Evolutionary conservation across 164 flowering plant genomes (phyloP).

Genomic region (Macadamia tetraphylla): DNA sequence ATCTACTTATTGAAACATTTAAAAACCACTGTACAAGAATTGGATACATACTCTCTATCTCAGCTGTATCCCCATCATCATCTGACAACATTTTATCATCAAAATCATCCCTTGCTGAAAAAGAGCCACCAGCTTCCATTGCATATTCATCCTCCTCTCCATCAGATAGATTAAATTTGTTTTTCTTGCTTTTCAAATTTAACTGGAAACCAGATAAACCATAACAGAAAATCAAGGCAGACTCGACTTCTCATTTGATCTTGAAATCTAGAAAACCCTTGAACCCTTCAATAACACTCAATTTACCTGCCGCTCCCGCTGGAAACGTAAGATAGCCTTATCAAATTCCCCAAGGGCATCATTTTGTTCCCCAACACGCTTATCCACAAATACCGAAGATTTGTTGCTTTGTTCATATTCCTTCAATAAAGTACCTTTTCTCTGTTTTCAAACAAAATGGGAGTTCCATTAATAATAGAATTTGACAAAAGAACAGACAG

Average conservation of each 20-base stretch:
- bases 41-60: constrained; percentile 24
- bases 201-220: constrained; percentile 26
- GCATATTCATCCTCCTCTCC: constrained; percentile 85
- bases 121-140: constrained; percentile 27
- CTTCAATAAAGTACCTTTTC: constrained; percentile 75
- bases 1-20: neutral
- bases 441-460: constrained; percentile 31
- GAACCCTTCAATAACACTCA: neutral
- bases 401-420: constrained; percentile 84
- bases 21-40: neutral
- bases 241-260: neutral
- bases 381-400: constrained; percentile 75
- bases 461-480: neutral
- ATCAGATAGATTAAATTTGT: constrained; percentile 80
- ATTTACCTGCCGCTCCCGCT: constrained; percentile 76
- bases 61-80: constrained; percentile 42
- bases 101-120: constrained; percentile 71
- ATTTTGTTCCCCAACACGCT: constrained; percentile 84
- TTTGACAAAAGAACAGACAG: no score
- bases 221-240: neutral
- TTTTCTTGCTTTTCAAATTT: constrained; percentile 48
- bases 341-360: constrained; percentile 73
- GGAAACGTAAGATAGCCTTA: constrained; percentile 83
- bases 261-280: neutral
- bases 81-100: constrained; percentile 60